Evolutionary conservation across 495 filamentous ascomycete genomes (phyloP).

Genomic region (Talaromyces nanjingensis): DNA sequence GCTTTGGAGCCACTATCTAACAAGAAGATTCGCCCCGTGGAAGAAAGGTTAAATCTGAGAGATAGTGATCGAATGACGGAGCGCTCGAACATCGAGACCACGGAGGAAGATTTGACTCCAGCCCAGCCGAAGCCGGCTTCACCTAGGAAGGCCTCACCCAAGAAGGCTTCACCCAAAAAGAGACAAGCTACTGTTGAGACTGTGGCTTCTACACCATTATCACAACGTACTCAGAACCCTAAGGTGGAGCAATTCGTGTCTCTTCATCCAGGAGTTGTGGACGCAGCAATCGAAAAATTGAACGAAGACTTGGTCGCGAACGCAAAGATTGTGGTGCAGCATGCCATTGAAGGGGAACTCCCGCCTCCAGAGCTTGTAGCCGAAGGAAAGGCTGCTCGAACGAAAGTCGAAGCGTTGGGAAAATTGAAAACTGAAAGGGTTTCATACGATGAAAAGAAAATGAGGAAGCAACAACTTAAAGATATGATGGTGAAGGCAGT

Average conservation of each 20-base stretch:
- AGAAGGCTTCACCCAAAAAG: neutral
- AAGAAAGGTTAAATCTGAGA: neutral
- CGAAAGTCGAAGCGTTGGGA: conserved; percentile 30
- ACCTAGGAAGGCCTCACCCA: neutral
- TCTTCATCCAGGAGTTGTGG: conserved; percentile 18
- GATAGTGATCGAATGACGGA: neutral
- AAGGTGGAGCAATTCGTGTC: conserved; percentile 26
- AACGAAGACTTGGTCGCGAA: conserved; percentile 27
- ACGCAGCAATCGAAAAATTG: conserved; percentile 17
- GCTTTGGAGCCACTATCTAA: neutral
- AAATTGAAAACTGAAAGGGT: conserved; percentile 21
- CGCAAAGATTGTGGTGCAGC: conserved; percentile 31
- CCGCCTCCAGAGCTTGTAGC: conserved; percentile 29
- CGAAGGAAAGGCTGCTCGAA: conserved; percentile 27
- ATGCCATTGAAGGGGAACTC: conserved; percentile 32
- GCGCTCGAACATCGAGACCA: neutral
- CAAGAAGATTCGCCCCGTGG: neutral
- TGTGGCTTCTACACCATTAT: conserved; percentile 1
- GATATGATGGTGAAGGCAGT: conserved; percentile 26
- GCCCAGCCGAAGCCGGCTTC: neutral
- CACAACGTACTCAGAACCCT: conserved; percentile 12
- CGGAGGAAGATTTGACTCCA: neutral
- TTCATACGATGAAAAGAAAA: conserved; percentile 18
- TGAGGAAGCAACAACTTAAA: conserved; percentile 27
- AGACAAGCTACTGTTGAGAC: neutral